Base-by-base conservation (phyloP, 2,329 filamentous ascomycete genomes). In the Plectosphaerella sp. region DNA sequence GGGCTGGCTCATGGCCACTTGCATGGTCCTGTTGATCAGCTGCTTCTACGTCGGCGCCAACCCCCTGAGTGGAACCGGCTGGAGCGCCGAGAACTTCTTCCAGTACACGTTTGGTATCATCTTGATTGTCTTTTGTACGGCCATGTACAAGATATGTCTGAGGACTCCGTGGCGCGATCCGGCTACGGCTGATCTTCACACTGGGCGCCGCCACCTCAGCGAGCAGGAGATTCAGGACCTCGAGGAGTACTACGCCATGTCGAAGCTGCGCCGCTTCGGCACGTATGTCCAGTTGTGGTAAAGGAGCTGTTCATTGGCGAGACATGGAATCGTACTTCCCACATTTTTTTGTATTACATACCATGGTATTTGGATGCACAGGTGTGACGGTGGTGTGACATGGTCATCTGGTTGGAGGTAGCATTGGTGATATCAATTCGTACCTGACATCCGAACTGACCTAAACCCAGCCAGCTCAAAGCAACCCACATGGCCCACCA, bases 61-160 rank as follows among this genome's bases (percentile, higher is more conserved):
- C 20, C 36, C 39, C n/a, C 35, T 12, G 0, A 3, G 39, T 14
- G 43, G 41, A 37, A n/a, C 28, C n/a, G 20, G n/a, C 1, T 45
- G 41, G 20, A 49, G 39, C 22, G 48, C n/a, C 4, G 22, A 25
- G 9, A 49, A 49, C n/a, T 43, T 49, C 24, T 49, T 49, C n/a
- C 48, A 49, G 25, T 49, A 43, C 24, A 28, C 42, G 36, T 28
- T 49, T 7, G 48, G 48, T 9, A 33, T 49, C 28, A 35, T 49
- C 18, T 12, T 49, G 20, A 49, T 49, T 24, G 22, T 43, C 6
- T 18, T 43, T 5, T 49, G 41, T 37, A 43, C 48, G 37, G 28
- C 28, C 22, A 37, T 24, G 2, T 49, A 49, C 37, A 49, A 49
- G 37, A 14, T 49, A 22, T 25, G 18, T 14, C 18, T 33, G 2